Evolutionary conservation across 2,329 filamentous ascomycete genomes (phyloP), one percentile per base, ranked within the genome.

Genomic region (Pyrenophora seminiperda): DNA sequence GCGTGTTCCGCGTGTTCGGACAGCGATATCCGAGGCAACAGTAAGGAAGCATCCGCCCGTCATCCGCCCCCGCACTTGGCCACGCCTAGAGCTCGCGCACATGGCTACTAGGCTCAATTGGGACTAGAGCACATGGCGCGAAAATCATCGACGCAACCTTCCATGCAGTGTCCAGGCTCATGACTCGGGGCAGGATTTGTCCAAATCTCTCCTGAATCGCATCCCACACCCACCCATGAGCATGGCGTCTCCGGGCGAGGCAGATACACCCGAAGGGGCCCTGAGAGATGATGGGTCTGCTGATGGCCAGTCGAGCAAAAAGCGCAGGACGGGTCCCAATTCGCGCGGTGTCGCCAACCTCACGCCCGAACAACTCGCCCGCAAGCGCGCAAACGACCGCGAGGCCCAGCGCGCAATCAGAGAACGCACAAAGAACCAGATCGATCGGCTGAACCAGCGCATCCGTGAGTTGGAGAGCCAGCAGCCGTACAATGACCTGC

Each of bases 361-460:
- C 68, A 95, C 90, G 9, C 89, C 91, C 5, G 89, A 92, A 54
- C 92, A 96, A 75, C 83, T 96, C 51, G 90, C 88, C 22, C 89
- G 91, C 73, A 97, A 96, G 78, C 83, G 92, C 58, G 90, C 90
- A 66, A 96, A 96, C 82, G 90, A 95, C 70, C 86, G 90, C 50
- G 90, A 95, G 72, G 91, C 90, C 22, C 90, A 96, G 71, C 83
- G 90, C 40, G 90, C 89, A 31, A 94, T 95, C 52, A 82, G 90
- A 33, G 89, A 93, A 75, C 84, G 90, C 47, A 94, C 90, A 20
- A 90, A 87, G 75, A 83, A 85, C 50, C 88, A 89, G 71, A 94
- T 94, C 61, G 89, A 93, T 68, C 77, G 75, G 5, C 78, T 94
- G 51, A 88, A 94, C 71, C 80, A 79, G 53, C 81, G 83, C 54